Evolutionary conservation across 306 rosid genomes (phyloP), one percentile per base, ranked within the genome.

Genomic region (Sphenostylis stenocarpa): DNA sequence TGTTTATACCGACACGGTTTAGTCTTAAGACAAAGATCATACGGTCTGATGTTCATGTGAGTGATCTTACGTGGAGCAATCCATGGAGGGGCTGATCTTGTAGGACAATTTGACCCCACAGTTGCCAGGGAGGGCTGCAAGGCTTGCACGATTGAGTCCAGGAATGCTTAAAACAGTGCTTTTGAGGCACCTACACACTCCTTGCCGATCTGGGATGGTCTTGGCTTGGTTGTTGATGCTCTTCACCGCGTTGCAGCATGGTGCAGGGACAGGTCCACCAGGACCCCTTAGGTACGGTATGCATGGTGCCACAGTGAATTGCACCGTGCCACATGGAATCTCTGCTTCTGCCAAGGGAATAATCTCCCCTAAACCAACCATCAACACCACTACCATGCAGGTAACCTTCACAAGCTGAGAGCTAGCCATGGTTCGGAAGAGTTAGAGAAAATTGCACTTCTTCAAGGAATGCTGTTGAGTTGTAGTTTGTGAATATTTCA

Each of bases 51-150:
- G 20, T 61, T 16, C 3, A n/a, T 15, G 26, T 17, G 74, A 53
- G 57, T 6, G 77, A 10, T 28, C 9, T 1, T 75, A 79, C 78
- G 1, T 67, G 68, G 0, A 26, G 79, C 97, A 89, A 43, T 91
- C 74, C 11, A 86, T 72, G 72, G 70, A 7, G 28, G 84, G 82
- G 82, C 49, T 82, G 69, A 86, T 15, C 67, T 79, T 71, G 84
- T 70, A 86, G 79, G 90, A 86, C 67, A 85, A 41, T 39, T 74
- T 57, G 69, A 85, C 73, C 0, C 84, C 83, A 10, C 86, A 83
- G 45, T 57, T 65, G 24, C 15, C 2, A 16, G 76, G 72, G 34
- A 73, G 26, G 14, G 5, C 2, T 0, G 68, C 36, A 49, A 67
- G 20, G 0, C 3, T 3, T n/a, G 21, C 4, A 20, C 13, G 17